These are phyloP conservation scores for Paramecium pentaurelia DNA, from an alignment of 73 alveolate species.

Conservation along the genomic window DNA sequence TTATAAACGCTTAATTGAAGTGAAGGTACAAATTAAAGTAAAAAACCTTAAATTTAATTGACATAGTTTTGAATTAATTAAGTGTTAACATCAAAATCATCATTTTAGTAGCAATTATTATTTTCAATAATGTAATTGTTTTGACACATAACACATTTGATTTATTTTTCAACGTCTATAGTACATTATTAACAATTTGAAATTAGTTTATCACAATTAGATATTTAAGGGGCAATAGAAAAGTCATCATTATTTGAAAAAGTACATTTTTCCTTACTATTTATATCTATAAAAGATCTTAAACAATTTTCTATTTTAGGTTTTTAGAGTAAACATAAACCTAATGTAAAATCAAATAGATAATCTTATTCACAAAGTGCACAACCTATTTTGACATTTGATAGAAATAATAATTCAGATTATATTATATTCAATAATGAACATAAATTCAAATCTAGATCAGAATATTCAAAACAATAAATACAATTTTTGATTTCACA, in stretches of 20 bases:
- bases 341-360: background rate
- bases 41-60: background rate
- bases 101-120: background rate
- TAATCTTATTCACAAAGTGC: background rate
- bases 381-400: background rate
- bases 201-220: background rate
- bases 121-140: background rate
- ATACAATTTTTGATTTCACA: background rate
- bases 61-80: background rate
- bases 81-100: background rate
- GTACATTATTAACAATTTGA: background rate
- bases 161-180: background rate
- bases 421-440: background rate
- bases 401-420: background rate
- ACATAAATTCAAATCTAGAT: background rate
- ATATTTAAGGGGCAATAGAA: background rate
- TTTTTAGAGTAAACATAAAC: background rate
- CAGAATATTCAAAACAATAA: background rate
- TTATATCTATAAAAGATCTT: background rate
- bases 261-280: background rate
- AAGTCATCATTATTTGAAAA: background rate
- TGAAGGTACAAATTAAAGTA: background rate
- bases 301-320: background rate
- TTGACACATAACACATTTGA: background rate
- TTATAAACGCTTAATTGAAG: background rate